A percentile compares a stretch with the other conserved stretches of the same genome.
Conservation (phyloP, 1,284 basidiomycete genomes). For the Ustilago sp. region DNA sequence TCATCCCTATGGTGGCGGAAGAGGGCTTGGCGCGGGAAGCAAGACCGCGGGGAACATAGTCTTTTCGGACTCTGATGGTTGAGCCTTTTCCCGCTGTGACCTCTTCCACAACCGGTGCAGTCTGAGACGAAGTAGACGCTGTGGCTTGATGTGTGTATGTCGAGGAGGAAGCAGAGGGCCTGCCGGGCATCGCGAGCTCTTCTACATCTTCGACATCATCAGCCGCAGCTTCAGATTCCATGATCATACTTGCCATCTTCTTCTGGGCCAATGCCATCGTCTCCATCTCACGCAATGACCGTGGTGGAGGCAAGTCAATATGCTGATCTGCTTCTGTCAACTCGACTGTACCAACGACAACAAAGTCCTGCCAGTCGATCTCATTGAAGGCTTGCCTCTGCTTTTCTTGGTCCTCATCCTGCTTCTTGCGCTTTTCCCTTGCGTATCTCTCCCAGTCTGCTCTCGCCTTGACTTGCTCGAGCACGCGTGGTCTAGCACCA, state of each 20-base stretch:
- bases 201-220: conserved; percentile 81
- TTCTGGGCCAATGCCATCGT: conserved; percentile 97
- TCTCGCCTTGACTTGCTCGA: conserved; percentile 80
- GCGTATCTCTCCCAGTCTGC: conserved; percentile 89
- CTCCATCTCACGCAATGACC: conserved; percentile 92
- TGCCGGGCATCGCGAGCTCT: conserved; percentile 63
- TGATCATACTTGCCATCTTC: conserved; percentile 97
- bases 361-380: conserved; percentile 99
- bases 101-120: conserved; percentile 16
- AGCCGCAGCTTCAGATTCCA: conserved; percentile 78
- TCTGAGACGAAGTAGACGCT: conserved; percentile 3
- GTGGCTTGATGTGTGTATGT: conserved; percentile 3
- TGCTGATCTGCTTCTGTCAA: conserved; percentile 86
- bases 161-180: conserved; percentile 7
- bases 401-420: conserved; percentile 84
- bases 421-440: conserved; percentile 84
- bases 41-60: conserved; percentile 80
- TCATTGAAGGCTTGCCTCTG: conserved; percentile 76
- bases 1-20: conserved; percentile 63
- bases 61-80: conserved; percentile 80
- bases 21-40: conserved; percentile 40
- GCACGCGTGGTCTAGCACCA: conserved; percentile 76
- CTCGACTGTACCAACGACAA: conserved; percentile 97
- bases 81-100: conserved; percentile 20
- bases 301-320: conserved; percentile 92